These are phyloP conservation scores for Stephania japonica DNA, from an alignment of 164 flowering plant genomes.

Conservation along the genomic window DNA sequence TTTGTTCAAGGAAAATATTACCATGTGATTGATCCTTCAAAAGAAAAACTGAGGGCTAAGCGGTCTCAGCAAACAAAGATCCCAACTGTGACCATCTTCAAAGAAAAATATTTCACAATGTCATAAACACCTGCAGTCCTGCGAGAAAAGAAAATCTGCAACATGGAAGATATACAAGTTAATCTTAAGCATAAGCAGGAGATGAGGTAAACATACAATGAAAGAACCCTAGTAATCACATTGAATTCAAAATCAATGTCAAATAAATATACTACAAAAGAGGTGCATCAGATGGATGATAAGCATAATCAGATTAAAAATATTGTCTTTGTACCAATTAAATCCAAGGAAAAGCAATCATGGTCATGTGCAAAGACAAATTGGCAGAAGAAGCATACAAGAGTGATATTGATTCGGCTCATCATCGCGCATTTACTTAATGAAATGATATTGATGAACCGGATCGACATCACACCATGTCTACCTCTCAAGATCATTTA, in stretches of 20 bases:
- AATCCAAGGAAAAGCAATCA: background rate
- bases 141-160: conserved; percentile 1
- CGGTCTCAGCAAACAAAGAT: background rate
- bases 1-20: no score
- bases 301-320: background rate
- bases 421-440: conserved; percentile 17
- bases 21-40: background rate
- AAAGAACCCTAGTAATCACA: background rate
- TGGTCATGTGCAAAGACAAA: background rate
- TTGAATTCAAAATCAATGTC: background rate
- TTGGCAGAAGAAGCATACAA: conserved; percentile 35
- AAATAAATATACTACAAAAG: background rate
- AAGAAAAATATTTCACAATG: background rate
- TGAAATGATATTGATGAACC: conserved; percentile 28
- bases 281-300: background rate
- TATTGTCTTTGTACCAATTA: background rate
- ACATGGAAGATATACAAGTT: background rate
- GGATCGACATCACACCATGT: conserved; percentile 57
- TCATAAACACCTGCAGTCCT: background rate
- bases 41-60: background rate
- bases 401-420: conserved; percentile 86
- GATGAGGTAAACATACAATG: background rate
- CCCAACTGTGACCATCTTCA: no score
- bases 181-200: no score
- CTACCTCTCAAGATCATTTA: conserved; percentile 26